phyloP scores from a whole-genome alignment of 1,284 basidiomycete genomes.

The Phlebopus sp. region DNA sequence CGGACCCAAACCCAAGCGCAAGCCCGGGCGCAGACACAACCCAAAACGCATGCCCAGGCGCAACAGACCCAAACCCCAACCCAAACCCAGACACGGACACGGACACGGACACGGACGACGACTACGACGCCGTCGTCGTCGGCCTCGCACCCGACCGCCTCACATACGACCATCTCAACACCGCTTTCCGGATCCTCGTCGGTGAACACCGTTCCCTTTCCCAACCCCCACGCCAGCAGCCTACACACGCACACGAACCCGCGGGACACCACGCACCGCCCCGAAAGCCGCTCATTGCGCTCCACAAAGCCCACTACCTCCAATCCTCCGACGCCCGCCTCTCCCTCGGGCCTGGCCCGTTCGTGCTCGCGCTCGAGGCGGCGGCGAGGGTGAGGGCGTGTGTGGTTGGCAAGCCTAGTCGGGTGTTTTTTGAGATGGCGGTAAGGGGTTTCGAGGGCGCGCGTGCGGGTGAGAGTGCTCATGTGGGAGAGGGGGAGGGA shows the following conservation, averaged over 20 bases:
- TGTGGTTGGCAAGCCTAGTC: conserved; percentile 65
- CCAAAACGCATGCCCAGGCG: no score
- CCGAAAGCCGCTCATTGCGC: conserved; percentile 47
- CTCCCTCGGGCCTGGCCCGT: conserved; percentile 68
- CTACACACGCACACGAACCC: no score
- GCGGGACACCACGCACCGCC: no score
- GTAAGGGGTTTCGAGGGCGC: conserved; percentile 43
- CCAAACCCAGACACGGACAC: not conserved
- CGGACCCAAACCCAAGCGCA: no score
- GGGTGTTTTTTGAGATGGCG: conserved; percentile 57
- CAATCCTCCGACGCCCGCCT: conserved; percentile 45
- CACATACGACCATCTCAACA: conserved; percentile 57
- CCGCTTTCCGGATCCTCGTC: conserved; percentile 63
- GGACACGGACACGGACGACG: no score
- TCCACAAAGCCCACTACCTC: conserved; percentile 55
- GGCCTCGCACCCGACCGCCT: conserved; percentile 58
- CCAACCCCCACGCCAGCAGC: no score
- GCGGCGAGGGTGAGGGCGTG: conserved; percentile 49
- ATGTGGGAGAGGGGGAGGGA: not conserved
- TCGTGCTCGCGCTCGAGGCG: conserved; percentile 61
- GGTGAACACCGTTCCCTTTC: conserved; percentile 31
- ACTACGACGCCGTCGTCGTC: conserved; percentile 63
- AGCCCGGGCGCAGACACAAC: no score
- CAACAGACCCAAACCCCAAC: no score
- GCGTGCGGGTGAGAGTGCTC: conserved; percentile 22